Evolutionary conservation across 352 stramenopile genomes (phyloP).

Genomic region (Pythium insidiosum): DNA sequence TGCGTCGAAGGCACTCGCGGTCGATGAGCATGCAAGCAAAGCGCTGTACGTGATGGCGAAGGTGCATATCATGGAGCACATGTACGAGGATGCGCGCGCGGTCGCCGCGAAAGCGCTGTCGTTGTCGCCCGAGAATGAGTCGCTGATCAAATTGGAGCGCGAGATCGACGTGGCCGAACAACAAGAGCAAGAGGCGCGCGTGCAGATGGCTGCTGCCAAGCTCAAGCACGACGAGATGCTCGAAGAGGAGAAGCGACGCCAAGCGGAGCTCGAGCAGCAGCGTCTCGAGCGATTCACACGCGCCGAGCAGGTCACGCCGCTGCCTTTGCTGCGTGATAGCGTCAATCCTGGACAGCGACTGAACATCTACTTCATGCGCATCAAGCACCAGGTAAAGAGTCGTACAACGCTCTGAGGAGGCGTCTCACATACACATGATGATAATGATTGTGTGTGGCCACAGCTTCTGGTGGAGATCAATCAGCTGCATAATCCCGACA

Average conservation of each 20-base stretch:
- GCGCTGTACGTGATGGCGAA: constrained; percentile 68
- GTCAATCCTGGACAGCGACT: constrained; percentile 28
- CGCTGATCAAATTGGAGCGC: constrained; percentile 35
- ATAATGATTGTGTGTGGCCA: background rate
- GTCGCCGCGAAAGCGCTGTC: constrained; percentile 28
- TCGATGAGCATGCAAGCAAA: too few relatives aligned
- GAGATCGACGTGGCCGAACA: constrained; percentile 32
- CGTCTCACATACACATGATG: too few relatives aligned
- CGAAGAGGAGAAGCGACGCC: constrained; percentile 19
- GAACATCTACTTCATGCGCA: constrained; percentile 55
- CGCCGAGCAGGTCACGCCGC: constrained; percentile 24
- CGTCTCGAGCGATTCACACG: constrained; percentile 6
- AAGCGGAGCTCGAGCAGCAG: too few relatives aligned
- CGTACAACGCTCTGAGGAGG: too few relatives aligned
- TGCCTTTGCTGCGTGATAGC: constrained; percentile 66
- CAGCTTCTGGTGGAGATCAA: constrained; percentile 42
- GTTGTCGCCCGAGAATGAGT: constrained; percentile 31
- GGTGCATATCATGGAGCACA: constrained; percentile 49
- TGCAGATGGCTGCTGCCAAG: constrained; percentile 24
- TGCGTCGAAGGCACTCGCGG: too few relatives aligned
- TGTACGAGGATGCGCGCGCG: constrained; percentile 34
- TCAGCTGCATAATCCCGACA: constrained; percentile 31
- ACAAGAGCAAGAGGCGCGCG: constrained; percentile 19
- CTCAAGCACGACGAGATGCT: constrained; percentile 11
- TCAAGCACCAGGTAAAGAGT: constrained; percentile 38